Evolutionary conservation across 768 basidiomycete species (phyloP).

Genomic region (Hygrophorus pudorinus): DNA sequence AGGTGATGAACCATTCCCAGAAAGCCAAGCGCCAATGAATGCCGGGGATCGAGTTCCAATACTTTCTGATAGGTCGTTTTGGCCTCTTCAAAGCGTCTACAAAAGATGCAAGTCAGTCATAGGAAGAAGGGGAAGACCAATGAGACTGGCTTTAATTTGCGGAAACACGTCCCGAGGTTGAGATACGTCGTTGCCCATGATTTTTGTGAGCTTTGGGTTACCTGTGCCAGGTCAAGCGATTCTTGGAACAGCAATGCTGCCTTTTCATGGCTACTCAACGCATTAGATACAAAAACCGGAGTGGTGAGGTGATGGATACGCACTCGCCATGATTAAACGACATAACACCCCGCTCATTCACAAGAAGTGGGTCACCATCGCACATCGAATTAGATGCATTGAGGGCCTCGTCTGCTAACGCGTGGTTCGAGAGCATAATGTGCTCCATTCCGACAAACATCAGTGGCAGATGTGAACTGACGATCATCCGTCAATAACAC

Average conservation of each 20-base stretch:
- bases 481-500: neutral
- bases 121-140: neutral
- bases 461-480: conserved; percentile 82
- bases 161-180: conserved; percentile 84
- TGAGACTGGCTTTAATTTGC: conserved; percentile 61
- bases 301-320: conserved; percentile 19
- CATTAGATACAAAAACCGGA: neutral
- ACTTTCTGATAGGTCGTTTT: conserved; percentile 67
- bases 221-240: conserved; percentile 73
- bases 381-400: conserved; percentile 75
- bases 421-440: conserved; percentile 75
- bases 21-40: conserved; percentile 73
- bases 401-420: conserved; percentile 81
- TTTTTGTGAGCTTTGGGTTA: conserved; percentile 75
- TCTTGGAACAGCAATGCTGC: conserved; percentile 65
- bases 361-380: conserved; percentile 77
- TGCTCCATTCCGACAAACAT: conserved; percentile 99
- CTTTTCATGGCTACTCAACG: conserved; percentile 46
- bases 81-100: conserved; percentile 52
- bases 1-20: conserved; percentile 86
- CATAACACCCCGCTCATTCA: conserved; percentile 92
- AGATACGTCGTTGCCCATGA: conserved; percentile 87
- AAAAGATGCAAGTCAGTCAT: conserved; percentile 1
- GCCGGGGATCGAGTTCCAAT: conserved; percentile 78
- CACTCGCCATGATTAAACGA: conserved; percentile 81